phyloP scores from a whole-genome alignment of 2,329 filamentous ascomycete species.

The Hymenotorrendiella dingleyae region DNA sequence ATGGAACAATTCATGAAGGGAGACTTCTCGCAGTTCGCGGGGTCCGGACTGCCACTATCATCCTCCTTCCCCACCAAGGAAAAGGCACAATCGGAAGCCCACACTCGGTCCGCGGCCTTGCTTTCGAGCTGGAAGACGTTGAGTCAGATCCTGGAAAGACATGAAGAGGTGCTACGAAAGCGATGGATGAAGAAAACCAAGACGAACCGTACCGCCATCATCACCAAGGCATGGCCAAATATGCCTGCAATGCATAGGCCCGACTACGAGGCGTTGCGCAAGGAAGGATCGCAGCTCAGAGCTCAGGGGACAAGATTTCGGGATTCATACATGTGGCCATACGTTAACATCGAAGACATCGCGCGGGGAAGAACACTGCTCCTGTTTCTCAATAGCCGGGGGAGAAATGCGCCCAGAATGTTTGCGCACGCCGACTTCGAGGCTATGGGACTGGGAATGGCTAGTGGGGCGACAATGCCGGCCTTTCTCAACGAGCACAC shows the following conservation, averaged over 20 bases:
- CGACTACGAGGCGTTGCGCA: constrained; percentile 36
- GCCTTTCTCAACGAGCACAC: constrained; percentile 29
- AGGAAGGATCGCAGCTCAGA: constrained; percentile 15
- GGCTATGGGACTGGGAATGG: constrained; percentile 29
- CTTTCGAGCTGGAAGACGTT: constrained; percentile 12
- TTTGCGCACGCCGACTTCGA: constrained; percentile 44
- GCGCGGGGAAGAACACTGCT: constrained; percentile 37
- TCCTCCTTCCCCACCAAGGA: constrained; percentile 4
- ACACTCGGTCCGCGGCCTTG: constrained; percentile 6
- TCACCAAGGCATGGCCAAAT: not conserved
- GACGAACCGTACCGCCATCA: constrained; percentile 35
- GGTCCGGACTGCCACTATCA: not conserved
- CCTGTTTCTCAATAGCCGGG: constrained; percentile 48
- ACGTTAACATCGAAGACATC: constrained; percentile 54
- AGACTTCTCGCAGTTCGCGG: not conserved
- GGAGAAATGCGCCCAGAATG: constrained; percentile 37
- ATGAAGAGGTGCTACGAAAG: constrained; percentile 45
- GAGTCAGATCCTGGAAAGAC: constrained; percentile 39
- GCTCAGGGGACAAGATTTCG: constrained; percentile 17
- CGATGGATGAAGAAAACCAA: constrained; percentile 50
- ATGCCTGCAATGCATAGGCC: constrained; percentile 47
- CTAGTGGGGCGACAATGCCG: constrained; percentile 19
- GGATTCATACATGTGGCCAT: constrained; percentile 43
- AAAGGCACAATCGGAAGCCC: constrained; percentile 9
- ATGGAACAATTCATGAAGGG: not conserved